Evolutionary conservation across 2,329 filamentous ascomycete species (phyloP).

Genomic region (Penicillium sp.): DNA sequence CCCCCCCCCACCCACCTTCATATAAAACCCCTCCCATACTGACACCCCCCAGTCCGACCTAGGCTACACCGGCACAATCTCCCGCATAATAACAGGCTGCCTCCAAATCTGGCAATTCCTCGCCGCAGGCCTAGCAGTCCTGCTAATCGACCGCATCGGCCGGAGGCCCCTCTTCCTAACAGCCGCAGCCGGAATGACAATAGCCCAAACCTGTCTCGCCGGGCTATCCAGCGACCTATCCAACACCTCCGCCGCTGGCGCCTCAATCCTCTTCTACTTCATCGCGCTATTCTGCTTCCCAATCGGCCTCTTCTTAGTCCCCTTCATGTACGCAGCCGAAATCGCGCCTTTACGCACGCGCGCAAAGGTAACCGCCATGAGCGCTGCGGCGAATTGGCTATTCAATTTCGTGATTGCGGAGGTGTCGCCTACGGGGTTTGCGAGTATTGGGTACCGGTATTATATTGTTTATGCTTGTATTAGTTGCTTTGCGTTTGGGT

Average conservation of each 20-base stretch:
- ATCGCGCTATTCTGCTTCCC: slow-evolving; percentile 65
- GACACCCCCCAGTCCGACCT: slow-evolving; percentile 14
- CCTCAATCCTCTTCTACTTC: slow-evolving; percentile 61
- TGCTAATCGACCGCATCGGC: slow-evolving; percentile 41
- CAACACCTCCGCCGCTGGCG: slow-evolving; percentile 54
- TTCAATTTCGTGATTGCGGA: slow-evolving; percentile 44
- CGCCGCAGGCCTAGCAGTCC: slow-evolving; percentile 23
- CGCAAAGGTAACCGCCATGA: slow-evolving; percentile 60
- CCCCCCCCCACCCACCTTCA: neutral
- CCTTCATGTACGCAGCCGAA: slow-evolving; percentile 65
- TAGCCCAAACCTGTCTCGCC: slow-evolving; percentile 19
- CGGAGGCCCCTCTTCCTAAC: slow-evolving; percentile 39
- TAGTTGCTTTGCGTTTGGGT: slow-evolving; percentile 33
- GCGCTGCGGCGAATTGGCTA: slow-evolving; percentile 51
- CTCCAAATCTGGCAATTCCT: slow-evolving; percentile 32
- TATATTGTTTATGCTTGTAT: slow-evolving; percentile 52
- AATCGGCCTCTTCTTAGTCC: slow-evolving; percentile 62
- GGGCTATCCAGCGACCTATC: slow-evolving; percentile 24
- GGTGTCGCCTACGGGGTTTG: slow-evolving; percentile 42
- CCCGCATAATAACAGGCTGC: slow-evolving; percentile 30
- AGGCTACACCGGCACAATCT: slow-evolving; percentile 22
- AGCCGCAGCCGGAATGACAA: slow-evolving; percentile 26
- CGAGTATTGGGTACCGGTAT: slow-evolving; percentile 53
- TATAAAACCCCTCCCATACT: neutral
- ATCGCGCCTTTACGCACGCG: slow-evolving; percentile 49